Percentiles rank a stretch among this genome's conserved stretches.
Evolutionary conservation across 768 basidiomycete species (phyloP).

Genomic region (Panaeolus cyanescens): DNA sequence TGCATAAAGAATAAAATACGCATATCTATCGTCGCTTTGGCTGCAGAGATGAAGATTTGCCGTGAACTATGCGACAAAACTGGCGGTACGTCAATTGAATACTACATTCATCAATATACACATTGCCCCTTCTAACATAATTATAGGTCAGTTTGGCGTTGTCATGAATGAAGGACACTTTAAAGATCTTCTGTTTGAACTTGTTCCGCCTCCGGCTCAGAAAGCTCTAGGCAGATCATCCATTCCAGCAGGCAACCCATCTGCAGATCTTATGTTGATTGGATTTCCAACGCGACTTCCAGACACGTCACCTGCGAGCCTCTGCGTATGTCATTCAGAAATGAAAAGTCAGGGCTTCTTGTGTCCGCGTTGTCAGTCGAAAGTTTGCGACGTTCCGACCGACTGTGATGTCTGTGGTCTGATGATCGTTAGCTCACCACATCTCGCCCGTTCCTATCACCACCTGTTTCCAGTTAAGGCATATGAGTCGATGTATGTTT

Average conservation of each 20-base stretch:
- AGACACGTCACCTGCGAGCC: slow-evolving; percentile 74
- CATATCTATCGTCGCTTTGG: slow-evolving; percentile 90
- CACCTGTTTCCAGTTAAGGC: slow-evolving; percentile 94
- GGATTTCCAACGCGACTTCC: slow-evolving; percentile 95
- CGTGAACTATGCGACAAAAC: slow-evolving; percentile 90
- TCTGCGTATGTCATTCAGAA: slow-evolving; percentile 94
- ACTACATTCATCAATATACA: slow-evolving; percentile 1
- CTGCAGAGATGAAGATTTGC: slow-evolving; percentile 98
- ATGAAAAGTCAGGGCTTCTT: slow-evolving; percentile 92
- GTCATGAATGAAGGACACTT: slow-evolving; percentile 98
- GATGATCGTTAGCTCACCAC: slow-evolving; percentile 98
- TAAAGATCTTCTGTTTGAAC: slow-evolving; percentile 93
- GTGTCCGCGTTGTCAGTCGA: slow-evolving; percentile 90
- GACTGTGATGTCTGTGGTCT: slow-evolving; percentile 97
- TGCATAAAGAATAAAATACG: slow-evolving; percentile 85
- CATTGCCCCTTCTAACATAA: slow-evolving; percentile 13
- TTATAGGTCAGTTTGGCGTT: slow-evolving; percentile 85
- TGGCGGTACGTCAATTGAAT: slow-evolving; percentile 62
- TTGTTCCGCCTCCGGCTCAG: slow-evolving; percentile 92
- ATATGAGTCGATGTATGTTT: slow-evolving; percentile 77
- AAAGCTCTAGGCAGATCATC: slow-evolving; percentile 48
- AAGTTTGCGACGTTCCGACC: slow-evolving; percentile 97
- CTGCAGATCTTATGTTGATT: slow-evolving; percentile 98
- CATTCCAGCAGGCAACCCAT: slow-evolving; percentile 48
- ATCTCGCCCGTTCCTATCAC: slow-evolving; percentile 94